Conservation (phyloP, 225 moss, liverwort and hornwort genomes). For the Thuidium tamariscinum region DNA sequence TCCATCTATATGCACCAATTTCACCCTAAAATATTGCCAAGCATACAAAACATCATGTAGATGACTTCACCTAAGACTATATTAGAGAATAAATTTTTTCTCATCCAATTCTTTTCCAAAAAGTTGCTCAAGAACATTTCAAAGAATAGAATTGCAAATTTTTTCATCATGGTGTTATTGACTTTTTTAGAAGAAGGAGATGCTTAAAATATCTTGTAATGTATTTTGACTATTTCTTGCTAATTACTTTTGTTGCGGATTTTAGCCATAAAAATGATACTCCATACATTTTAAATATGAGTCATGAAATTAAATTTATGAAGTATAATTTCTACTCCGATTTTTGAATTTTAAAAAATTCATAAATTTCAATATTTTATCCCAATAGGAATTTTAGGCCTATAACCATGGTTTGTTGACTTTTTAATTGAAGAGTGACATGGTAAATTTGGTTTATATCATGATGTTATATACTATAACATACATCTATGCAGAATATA, state of each 20-base stretch:
- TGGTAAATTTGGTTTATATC: not conserved
- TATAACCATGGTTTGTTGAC: not conserved
- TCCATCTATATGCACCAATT: not conserved
- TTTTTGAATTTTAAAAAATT: not conserved
- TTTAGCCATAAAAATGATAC: not conserved
- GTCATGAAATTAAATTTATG: not conserved
- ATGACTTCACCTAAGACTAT: not conserved
- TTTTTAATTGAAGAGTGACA: not conserved
- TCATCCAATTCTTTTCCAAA: too few species aligned
- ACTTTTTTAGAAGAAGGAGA: not conserved
- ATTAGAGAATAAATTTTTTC: fast-evolving
- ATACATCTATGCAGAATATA: not conserved
- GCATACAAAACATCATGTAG: fast-evolving
- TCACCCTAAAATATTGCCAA: not conserved
- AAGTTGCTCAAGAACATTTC: not conserved
- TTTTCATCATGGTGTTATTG: not conserved
- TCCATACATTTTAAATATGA: too few species aligned
- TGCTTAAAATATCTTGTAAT: not conserved
- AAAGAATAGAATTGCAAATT: not conserved
- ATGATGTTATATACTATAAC: fast-evolving
- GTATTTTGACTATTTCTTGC: not conserved
- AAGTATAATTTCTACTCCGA: not conserved
- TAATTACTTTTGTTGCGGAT: not conserved
- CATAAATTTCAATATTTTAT: not conserved
- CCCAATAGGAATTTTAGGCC: not conserved